Evolutionary conservation across 106 monocot genomes (phyloP).

Genomic region (Dendrobium huoshanense): DNA sequence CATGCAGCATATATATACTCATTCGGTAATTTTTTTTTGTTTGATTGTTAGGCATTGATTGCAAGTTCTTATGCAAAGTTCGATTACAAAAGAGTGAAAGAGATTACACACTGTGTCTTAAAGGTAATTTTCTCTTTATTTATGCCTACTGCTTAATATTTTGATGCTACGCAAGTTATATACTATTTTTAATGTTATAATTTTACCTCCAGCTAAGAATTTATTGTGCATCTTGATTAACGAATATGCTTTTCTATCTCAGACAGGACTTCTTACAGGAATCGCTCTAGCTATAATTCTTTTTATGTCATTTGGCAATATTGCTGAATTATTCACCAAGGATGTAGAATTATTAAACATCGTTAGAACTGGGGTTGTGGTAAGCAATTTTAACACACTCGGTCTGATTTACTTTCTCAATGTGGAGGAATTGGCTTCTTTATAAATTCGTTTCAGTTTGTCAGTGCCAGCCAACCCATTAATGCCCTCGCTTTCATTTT

Average conservation of each 20-base stretch:
- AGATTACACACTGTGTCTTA: conserved; percentile 52
- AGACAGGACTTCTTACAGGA: conserved; percentile 71
- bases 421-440: background rate
- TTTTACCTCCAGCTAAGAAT: conserved; percentile 1
- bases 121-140: conserved; percentile 41
- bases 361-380: conserved; percentile 70
- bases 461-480: conserved; percentile 89
- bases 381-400: conserved; percentile 20
- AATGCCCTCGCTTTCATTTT: conserved; percentile 94
- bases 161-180: conserved; percentile 8
- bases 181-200: background rate
- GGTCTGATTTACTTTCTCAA: background rate
- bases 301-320: conserved; percentile 57
- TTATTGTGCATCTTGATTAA: conserved; percentile 2
- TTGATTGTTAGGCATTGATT: conserved; percentile 58
- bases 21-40: background rate
- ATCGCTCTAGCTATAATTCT: conserved; percentile 56
- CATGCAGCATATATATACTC: background rate
- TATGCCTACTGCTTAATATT: background rate
- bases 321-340: conserved; percentile 78
- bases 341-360: conserved; percentile 70
- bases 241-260: conserved; percentile 6
- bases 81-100: conserved; percentile 79
- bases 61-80: conserved; percentile 77
- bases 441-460: conserved; percentile 58